phyloP scores from a whole-genome alignment of 1,284 basidiomycete genomes.

The Testicularia cyperi region DNA sequence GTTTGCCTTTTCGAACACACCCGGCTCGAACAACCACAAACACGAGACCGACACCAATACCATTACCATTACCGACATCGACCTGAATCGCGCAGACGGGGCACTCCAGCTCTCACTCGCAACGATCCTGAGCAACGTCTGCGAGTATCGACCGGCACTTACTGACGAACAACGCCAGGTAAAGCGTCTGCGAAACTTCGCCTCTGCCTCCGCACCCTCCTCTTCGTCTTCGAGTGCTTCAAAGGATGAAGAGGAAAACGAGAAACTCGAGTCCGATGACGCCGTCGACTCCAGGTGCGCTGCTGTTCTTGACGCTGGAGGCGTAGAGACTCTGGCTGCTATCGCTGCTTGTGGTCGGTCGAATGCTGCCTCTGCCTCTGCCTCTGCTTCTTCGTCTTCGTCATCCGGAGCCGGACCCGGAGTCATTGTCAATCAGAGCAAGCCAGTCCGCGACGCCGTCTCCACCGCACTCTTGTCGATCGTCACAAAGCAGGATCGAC shows the following conservation, averaged over 20 bases:
- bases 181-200: constrained; percentile 38
- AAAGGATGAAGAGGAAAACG: constrained; percentile 16
- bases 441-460: constrained; percentile 12
- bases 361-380: no score
- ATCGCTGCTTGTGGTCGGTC: constrained; percentile 17
- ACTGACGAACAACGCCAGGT: constrained; percentile 46
- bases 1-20: no score
- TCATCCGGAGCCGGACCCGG: background rate
- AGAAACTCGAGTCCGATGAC: constrained; percentile 2
- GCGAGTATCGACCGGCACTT: constrained; percentile 29
- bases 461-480: constrained; percentile 20
- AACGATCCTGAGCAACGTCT: constrained; percentile 38
- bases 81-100: constrained; percentile 20
- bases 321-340: constrained; percentile 29
- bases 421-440: constrained; percentile 21
- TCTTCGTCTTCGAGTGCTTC: no score
- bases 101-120: constrained; percentile 43
- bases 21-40: no score
- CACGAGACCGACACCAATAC: no score
- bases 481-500: constrained; percentile 66
- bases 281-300: constrained; percentile 23
- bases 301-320: constrained; percentile 34
- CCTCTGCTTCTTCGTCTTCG: no score
- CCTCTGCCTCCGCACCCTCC: constrained; percentile 36
- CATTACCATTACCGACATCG: no score